A percentile compares a stretch with the other conserved stretches of the same genome.
Conservation (phyloP, 1,284 basidiomycete species). For the Naganishia sp. region DNA sequence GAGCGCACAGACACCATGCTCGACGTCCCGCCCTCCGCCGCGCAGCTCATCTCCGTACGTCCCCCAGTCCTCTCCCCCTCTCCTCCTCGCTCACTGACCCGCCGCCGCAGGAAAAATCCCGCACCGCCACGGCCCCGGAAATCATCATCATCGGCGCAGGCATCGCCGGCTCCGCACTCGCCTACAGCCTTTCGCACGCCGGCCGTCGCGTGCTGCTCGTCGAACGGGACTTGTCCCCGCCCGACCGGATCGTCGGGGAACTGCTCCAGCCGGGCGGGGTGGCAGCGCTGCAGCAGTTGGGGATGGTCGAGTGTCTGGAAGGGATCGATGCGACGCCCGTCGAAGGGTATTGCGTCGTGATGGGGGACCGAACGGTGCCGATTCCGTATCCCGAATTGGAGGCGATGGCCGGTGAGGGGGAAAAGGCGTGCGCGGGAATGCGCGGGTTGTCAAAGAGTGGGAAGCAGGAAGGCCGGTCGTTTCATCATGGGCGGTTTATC, state of each 20-base stretch:
- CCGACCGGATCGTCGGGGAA: constrained; percentile 96
- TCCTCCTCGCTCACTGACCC: not conserved
- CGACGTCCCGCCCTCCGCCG: constrained; percentile 1
- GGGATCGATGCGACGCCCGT: constrained; percentile 84
- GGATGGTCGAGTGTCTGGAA: constrained; percentile 69
- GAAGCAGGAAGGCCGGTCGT: constrained; percentile 66
- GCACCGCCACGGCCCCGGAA: constrained; percentile 39
- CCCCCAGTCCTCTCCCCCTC: no score
- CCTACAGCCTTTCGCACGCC: constrained; percentile 53
- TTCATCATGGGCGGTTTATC: constrained; percentile 94
- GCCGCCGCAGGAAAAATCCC: constrained; percentile 5
- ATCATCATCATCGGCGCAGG: constrained; percentile 84
- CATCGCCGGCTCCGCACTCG: constrained; percentile 75
- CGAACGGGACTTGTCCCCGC: constrained; percentile 85
- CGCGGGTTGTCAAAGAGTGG: constrained; percentile 40
- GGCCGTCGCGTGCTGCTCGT: constrained; percentile 69
- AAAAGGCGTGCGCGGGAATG: not conserved
- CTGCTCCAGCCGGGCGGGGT: constrained; percentile 93
- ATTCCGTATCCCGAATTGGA: constrained; percentile 82
- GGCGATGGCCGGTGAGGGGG: constrained; percentile 45
- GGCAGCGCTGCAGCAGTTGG: constrained; percentile 71
- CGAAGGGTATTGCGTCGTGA: constrained; percentile 84
- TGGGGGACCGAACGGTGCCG: constrained; percentile 57
- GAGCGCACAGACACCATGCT: constrained; percentile 18
- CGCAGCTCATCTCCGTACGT: constrained; percentile 12